Conservation (phyloP, 345 rosid genomes). For the Hypericum perforatum region DNA sequence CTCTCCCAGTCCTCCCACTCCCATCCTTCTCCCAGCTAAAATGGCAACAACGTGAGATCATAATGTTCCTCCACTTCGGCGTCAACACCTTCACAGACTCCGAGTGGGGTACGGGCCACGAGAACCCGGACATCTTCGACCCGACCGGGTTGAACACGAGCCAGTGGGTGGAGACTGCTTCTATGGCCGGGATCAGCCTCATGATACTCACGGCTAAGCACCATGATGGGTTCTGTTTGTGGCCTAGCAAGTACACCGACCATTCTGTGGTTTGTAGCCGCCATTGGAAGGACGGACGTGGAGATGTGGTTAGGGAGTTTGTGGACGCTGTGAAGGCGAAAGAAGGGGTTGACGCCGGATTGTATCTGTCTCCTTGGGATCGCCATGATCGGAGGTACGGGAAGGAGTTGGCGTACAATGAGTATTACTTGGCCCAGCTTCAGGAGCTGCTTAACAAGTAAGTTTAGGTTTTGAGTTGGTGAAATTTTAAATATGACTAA, state of each 20-base stretch:
- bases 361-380: constrained; percentile 76
- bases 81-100: constrained; percentile 71
- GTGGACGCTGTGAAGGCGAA: constrained; percentile 30
- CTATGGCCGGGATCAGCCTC: constrained; percentile 44
- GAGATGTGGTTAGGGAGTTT: constrained; percentile 55
- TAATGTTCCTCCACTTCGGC: constrained; percentile 73
- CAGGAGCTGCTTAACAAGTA: constrained; percentile 54
- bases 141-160: constrained; percentile 35
- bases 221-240: constrained; percentile 73
- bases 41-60: constrained; percentile 70
- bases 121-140: constrained; percentile 43
- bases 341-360: constrained; percentile 41
- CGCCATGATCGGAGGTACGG: constrained; percentile 58
- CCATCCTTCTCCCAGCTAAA: constrained; percentile 54
- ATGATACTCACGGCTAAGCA: constrained; percentile 67
- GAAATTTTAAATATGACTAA: too few relatives aligned
- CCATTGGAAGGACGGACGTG: constrained; percentile 49
- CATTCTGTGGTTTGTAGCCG: constrained; percentile 45
- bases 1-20: constrained; percentile 50
- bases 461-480: too few relatives aligned
- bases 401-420: constrained; percentile 46
- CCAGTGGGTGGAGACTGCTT: constrained; percentile 50
- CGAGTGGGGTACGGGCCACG: constrained; percentile 70
- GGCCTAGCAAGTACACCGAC: constrained; percentile 59
- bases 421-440: constrained; percentile 58